A percentile compares a stretch with the other conserved stretches of the same genome.
Conservation (phyloP, 495 filamentous ascomycete genomes). For the Parathielavia appendiculata region DNA sequence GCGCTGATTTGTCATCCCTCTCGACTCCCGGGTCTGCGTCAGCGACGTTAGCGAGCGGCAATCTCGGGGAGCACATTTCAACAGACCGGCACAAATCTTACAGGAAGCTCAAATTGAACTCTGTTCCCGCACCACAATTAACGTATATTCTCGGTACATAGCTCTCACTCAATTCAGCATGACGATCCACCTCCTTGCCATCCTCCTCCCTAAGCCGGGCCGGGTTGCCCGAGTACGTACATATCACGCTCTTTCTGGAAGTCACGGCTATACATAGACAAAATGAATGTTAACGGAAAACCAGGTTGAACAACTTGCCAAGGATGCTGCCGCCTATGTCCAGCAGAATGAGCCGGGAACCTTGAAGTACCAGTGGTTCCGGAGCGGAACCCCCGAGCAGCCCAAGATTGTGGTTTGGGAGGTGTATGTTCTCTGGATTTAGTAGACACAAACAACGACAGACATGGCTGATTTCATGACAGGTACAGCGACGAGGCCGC, state of each 20-base stretch:
- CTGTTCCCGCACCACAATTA: too few relatives aligned
- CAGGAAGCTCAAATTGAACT: too few relatives aligned
- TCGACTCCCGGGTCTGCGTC: too few relatives aligned
- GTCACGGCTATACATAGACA: neutral
- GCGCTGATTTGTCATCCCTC: too few relatives aligned
- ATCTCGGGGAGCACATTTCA: too few relatives aligned
- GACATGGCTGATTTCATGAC: neutral
- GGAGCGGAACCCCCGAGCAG: slow-evolving; percentile 8
- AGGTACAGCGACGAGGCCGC: slow-evolving; percentile 27
- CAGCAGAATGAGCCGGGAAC: slow-evolving; percentile 25
- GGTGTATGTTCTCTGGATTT: slow-evolving; percentile 14
- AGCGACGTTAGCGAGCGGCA: too few relatives aligned
- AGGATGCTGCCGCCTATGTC: slow-evolving; percentile 15
- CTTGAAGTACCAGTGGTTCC: slow-evolving; percentile 28
- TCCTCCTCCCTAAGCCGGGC: slow-evolving; percentile 27
- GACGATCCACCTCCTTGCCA: slow-evolving; percentile 15
- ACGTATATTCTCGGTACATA: too few relatives aligned
- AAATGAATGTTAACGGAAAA: neutral
- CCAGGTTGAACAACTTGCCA: slow-evolving; percentile 24
- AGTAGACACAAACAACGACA: too few relatives aligned
- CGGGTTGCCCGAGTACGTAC: slow-evolving; percentile 21
- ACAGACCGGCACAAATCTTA: too few relatives aligned
- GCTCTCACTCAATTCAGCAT: too few relatives aligned
- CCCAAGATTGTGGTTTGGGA: slow-evolving; percentile 26
- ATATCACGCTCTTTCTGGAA: neutral